Evolutionary conservation across 2,329 filamentous ascomycete species (phyloP).

Genomic region (Fusarium zealandicum): DNA sequence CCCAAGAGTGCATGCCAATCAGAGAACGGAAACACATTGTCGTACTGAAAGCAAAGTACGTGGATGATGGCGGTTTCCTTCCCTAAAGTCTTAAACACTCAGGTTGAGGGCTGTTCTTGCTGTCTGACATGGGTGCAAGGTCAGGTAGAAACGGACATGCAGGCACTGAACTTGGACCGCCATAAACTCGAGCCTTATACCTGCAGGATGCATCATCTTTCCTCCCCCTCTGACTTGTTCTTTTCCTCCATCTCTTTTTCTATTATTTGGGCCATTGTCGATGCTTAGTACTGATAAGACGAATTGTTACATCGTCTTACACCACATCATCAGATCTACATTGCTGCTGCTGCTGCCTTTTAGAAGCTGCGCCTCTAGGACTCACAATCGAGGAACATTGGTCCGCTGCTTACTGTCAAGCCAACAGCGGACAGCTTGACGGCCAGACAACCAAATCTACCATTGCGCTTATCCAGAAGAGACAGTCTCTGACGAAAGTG

Average conservation of each 20-base stretch:
- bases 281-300: constrained; percentile 7
- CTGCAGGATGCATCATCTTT: neutral
- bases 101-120: constrained; percentile 1
- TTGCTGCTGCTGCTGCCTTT: constrained; percentile 6
- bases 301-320: neutral
- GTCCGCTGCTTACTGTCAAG: neutral
- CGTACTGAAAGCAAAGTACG: constrained; percentile 8
- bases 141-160: constrained; percentile 8
- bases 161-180: neutral
- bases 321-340: constrained; percentile 10
- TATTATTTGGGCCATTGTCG: neutral
- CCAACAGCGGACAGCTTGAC: neutral
- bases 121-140: constrained; percentile 5
- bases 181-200: constrained; percentile 9
- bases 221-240: neutral
- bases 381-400: neutral
- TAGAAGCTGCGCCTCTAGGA: neutral
- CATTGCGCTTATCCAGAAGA: neutral
- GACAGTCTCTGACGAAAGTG: neutral
- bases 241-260: neutral
- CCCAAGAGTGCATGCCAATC: neutral
- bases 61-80: constrained; percentile 2
- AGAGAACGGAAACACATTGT: neutral
- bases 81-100: neutral
- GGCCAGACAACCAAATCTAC: neutral